These are phyloP conservation scores for Boletus calvinii DNA, from an alignment of 1,284 basidiomycete species.

Conservation along the genomic window DNA sequence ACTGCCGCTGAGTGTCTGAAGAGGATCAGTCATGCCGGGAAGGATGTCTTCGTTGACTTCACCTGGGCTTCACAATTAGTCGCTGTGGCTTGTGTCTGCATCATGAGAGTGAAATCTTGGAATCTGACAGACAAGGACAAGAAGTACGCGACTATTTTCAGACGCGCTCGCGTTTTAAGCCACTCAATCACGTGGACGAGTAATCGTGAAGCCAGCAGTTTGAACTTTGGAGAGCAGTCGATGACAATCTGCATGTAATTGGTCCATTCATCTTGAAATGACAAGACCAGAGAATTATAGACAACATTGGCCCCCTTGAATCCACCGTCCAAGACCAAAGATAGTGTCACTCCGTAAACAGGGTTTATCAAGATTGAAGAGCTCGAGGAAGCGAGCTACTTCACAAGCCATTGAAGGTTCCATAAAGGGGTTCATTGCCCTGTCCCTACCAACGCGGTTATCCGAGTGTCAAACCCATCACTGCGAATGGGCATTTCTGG, in stretches of 20 bases:
- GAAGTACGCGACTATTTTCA: background rate
- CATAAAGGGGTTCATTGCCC: slow-evolving; percentile 31
- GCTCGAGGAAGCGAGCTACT: background rate
- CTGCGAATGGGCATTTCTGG: slow-evolving; percentile 98
- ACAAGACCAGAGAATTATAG: background rate
- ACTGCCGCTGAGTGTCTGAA: slow-evolving; percentile 49
- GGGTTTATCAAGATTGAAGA: background rate
- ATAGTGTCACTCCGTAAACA: background rate
- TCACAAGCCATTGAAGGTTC: background rate
- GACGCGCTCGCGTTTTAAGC: slow-evolving; percentile 16
- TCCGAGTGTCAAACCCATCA: slow-evolving; percentile 82
- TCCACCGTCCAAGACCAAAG: background rate
- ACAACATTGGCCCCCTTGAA: background rate
- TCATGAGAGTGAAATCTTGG: slow-evolving; percentile 2
- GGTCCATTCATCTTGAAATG: background rate
- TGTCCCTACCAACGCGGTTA: slow-evolving; percentile 57
- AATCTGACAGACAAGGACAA: slow-evolving; percentile 4
- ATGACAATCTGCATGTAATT: background rate
- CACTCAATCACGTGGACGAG: slow-evolving; percentile 23
- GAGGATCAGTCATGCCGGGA: slow-evolving; percentile 9
- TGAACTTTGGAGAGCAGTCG: background rate
- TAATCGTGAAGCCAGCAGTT: too few species aligned
- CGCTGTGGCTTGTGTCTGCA: slow-evolving; percentile 29
- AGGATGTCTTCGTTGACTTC: background rate
- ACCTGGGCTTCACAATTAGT: slow-evolving; percentile 32